Evolutionary conservation across 768 basidiomycete species (phyloP).

Genomic region (Glaciozyma antarctica): DNA sequence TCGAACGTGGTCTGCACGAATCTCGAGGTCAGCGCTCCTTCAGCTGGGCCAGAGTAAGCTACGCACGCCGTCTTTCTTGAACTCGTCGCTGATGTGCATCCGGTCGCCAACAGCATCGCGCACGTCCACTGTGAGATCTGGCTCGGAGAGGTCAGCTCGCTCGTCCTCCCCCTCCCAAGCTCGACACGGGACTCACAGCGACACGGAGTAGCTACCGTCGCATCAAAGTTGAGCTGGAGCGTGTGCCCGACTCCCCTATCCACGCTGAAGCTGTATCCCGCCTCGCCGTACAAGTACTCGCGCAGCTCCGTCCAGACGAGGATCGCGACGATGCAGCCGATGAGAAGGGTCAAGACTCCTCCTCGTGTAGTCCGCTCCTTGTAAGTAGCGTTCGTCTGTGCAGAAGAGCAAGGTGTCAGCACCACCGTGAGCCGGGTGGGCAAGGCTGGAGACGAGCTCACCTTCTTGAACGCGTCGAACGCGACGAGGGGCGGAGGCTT

Average conservation of each 20-base stretch:
- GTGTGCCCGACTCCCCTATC: slow-evolving; percentile 54
- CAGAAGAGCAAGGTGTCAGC: not conserved
- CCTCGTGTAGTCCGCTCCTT: slow-evolving; percentile 67
- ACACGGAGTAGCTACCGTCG: slow-evolving; percentile 89
- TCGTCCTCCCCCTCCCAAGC: not conserved
- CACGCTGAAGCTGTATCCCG: slow-evolving; percentile 78
- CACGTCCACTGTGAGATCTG: slow-evolving; percentile 78
- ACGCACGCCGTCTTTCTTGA: slow-evolving; percentile 75
- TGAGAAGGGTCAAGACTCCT: slow-evolving; percentile 68
- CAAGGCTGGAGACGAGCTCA: not conserved
- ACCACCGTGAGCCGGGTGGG: not conserved
- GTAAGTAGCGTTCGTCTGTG: slow-evolving; percentile 68
- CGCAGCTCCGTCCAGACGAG: slow-evolving; percentile 78
- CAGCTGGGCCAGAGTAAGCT: not conserved
- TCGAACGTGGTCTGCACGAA: slow-evolving; percentile 60
- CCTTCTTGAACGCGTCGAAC: slow-evolving; percentile 62
- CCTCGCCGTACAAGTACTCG: slow-evolving; percentile 90
- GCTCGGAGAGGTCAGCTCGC: not conserved
- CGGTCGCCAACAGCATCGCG: slow-evolving; percentile 91
- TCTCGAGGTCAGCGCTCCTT: not conserved
- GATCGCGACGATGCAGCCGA: slow-evolving; percentile 55
- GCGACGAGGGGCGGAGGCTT: slow-evolving; percentile 45
- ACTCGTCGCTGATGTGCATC: slow-evolving; percentile 65
- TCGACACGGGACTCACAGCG: slow-evolving; percentile 54
- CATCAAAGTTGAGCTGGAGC: slow-evolving; percentile 80